These are phyloP conservation scores for Candida pseudocylindracea DNA, from an alignment of 1,139 yeast genomes.

Conservation along the genomic window DNA sequence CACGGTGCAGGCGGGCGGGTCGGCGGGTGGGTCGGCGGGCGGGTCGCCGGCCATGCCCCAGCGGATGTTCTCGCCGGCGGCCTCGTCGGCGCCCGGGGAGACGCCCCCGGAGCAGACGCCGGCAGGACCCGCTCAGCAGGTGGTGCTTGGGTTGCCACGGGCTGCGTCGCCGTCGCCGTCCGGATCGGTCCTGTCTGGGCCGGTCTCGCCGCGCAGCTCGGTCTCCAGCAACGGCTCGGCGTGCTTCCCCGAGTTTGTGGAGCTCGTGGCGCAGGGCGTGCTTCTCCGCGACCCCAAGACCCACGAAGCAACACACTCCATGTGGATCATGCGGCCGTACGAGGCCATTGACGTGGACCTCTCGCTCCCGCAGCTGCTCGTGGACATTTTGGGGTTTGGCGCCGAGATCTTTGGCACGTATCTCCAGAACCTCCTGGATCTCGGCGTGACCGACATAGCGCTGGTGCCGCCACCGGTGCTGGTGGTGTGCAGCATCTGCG, in stretches of 20 bases:
- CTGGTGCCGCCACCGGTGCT: slow-evolving; percentile 56
- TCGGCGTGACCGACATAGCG: slow-evolving; percentile 36
- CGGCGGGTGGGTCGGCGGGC: too few relatives aligned
- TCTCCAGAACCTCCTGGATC: slow-evolving; percentile 35
- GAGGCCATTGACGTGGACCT: slow-evolving; percentile 37
- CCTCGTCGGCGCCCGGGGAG: too few relatives aligned
- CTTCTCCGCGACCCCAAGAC: slow-evolving; percentile 45
- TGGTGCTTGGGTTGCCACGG: too few relatives aligned
- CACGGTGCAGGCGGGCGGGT: too few relatives aligned
- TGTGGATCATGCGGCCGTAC: slow-evolving; percentile 85
- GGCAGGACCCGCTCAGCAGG: too few relatives aligned
- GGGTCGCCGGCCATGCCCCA: neutral
- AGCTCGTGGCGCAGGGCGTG: slow-evolving; percentile 91
- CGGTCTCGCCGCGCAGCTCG: too few relatives aligned
- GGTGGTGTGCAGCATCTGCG: slow-evolving; percentile 82
- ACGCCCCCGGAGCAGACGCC: too few relatives aligned
- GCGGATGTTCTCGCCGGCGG: neutral
- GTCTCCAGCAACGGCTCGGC: neutral
- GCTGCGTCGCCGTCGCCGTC: too few relatives aligned
- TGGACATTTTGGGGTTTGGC: slow-evolving; percentile 70
- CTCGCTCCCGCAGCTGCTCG: slow-evolving; percentile 43
- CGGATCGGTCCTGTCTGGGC: too few relatives aligned
- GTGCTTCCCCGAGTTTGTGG: slow-evolving; percentile 11
- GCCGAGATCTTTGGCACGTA: slow-evolving; percentile 66
- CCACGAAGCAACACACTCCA: slow-evolving; percentile 54